Conservation (phyloP, 1,284 basidiomycete genomes). For the Irpex sp. region DNA sequence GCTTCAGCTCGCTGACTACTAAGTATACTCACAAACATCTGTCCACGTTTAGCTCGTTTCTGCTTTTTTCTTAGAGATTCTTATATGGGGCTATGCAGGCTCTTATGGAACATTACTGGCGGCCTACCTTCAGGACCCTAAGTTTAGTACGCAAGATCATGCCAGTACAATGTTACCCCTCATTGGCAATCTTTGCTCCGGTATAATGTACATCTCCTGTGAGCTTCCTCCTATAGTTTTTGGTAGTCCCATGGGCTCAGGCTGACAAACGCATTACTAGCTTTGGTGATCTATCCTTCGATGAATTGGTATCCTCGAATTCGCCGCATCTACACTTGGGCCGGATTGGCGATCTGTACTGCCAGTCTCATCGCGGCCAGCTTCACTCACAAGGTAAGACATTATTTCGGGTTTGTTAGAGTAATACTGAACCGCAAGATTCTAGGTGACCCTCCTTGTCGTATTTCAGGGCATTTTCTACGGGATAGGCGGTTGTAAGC, state of each 20-base stretch:
- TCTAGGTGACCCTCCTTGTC: slow-evolving; percentile 23
- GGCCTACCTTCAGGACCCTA: slow-evolving; percentile 30
- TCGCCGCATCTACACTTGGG: slow-evolving; percentile 24
- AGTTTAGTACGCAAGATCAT: slow-evolving; percentile 21
- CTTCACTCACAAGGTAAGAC: slow-evolving; percentile 16
- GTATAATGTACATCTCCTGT: slow-evolving; percentile 35
- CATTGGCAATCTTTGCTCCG: slow-evolving; percentile 29
- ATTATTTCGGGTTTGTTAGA: background rate
- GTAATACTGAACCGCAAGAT: slow-evolving; percentile 18
- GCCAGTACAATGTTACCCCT: slow-evolving; percentile 30
- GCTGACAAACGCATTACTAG: background rate
- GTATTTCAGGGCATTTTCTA: slow-evolving; percentile 29
- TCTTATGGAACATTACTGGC: slow-evolving; percentile 32
- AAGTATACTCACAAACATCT: background rate
- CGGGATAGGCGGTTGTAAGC: slow-evolving; percentile 27
- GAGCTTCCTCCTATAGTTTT: slow-evolving; percentile 1
- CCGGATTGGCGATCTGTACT: slow-evolving; percentile 26
- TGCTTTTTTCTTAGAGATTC: background rate
- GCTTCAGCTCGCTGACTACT: background rate
- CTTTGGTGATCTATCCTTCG: slow-evolving; percentile 17
- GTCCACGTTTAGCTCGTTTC: background rate
- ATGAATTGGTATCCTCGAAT: slow-evolving; percentile 27
- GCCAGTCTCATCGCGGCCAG: slow-evolving; percentile 32
- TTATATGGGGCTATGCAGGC: slow-evolving; percentile 27
- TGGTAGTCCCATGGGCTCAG: background rate